Evolutionary conservation across 2,329 filamentous ascomycete species (phyloP), one percentile per base, ranked within the genome.

Genomic region (Phaeosphaeriaceae sp.): DNA sequence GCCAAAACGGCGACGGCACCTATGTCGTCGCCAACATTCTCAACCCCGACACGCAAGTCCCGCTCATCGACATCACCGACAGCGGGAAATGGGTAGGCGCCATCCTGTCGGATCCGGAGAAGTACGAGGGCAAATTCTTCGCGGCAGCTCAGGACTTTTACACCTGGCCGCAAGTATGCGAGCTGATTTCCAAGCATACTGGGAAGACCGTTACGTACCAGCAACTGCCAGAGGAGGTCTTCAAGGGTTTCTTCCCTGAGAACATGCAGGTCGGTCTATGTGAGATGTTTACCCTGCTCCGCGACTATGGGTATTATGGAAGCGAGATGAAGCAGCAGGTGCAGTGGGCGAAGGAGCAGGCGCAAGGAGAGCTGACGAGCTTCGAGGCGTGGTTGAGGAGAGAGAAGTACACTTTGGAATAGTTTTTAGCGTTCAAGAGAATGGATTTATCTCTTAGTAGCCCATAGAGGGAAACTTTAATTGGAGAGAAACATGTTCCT

Each of bases 11-110:
- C 20, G 73, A 77, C 44, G 76, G 75, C 0, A 63, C 61, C 1
- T 77, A 67, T 48, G 62, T 66, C 13, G 11, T 77, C 0, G 52
- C 54, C 0, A 65, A 67, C 36, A 51, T 70, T 1, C 20, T 51
- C 7, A 36, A 44, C 1, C 45, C 54, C 0, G 44, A 67, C 1
- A 65, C 68, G 0, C 9, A 70, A 46, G 55, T 84, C 2, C 83
- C 83, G 0, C 67, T 82, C 41, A 75, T 85, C 53, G 81, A 84
- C 56, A 76, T 78, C 17, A 73, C 70, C 1, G 82, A 85, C 56
- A 80, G 78, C 1, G 84, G 83, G 9, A 79, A 79, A 49, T 83
- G 55, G 66, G 61, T 80, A 7, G 77, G 68, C 2, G 72, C 77
- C 7, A 79, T 83, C 21, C 73, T 83, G 0, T 76, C 74, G 1